A percentile compares a stretch with the other conserved stretches of the same genome.
Conservation (phyloP, 2,329 filamentous ascomycete species). For the Ascochyta koolunga region DNA sequence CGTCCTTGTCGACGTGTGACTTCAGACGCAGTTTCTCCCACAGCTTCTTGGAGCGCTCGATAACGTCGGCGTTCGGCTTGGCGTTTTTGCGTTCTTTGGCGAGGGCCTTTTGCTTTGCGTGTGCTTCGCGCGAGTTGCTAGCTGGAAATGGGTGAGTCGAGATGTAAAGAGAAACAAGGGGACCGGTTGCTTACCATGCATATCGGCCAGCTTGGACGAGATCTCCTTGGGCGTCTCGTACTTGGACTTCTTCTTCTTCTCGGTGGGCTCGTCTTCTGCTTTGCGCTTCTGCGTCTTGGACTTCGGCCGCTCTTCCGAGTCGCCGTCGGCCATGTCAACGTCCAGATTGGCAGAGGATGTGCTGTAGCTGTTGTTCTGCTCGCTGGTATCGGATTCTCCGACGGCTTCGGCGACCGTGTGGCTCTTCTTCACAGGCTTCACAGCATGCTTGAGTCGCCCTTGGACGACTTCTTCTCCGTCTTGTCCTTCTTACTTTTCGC, state of each 20-base stretch:
- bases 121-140: conserved; percentile 81
- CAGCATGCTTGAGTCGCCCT: conserved; percentile 33
- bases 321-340: conserved; percentile 31
- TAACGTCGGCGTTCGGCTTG: conserved; percentile 90
- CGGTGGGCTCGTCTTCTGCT: conserved; percentile 20
- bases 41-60: conserved; percentile 90
- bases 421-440: conserved; percentile 36
- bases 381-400: conserved; percentile 46
- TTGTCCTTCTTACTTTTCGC: conserved; percentile 49
- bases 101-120: conserved; percentile 89
- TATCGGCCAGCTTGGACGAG: conserved; percentile 29
- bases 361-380: conserved; percentile 45
- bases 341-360: conserved; percentile 42
- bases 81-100: conserved; percentile 87
- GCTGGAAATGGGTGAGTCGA: conserved; percentile 51
- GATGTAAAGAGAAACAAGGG: neutral
- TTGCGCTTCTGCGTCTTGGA: conserved; percentile 31
- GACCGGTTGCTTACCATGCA: conserved; percentile 33
- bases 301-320: conserved; percentile 27
- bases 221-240: conserved; percentile 24
- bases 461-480: conserved; percentile 40
- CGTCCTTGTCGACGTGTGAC: conserved; percentile 88
- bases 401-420: conserved; percentile 41
- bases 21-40: conserved; percentile 95
- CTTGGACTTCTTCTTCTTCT: conserved; percentile 37